Evolutionary conservation across 2,329 filamentous ascomycete species (phyloP).

Genomic region (Leptographium lundbergii): DNA sequence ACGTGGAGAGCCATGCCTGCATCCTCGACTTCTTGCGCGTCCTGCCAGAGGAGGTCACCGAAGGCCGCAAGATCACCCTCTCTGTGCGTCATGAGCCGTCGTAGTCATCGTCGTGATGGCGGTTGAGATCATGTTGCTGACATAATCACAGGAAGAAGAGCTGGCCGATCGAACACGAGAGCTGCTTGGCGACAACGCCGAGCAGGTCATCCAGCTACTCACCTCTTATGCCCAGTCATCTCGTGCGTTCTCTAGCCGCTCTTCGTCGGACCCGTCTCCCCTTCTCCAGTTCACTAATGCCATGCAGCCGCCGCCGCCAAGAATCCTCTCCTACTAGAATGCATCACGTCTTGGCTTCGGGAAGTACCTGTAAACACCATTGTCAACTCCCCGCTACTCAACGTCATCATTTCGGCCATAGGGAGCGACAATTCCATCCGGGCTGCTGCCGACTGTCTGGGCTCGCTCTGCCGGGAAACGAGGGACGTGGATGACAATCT

Average conservation of each 20-base stretch:
- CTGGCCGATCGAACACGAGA: constrained; percentile 74
- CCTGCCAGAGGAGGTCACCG: constrained; percentile 94
- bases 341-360: constrained; percentile 90
- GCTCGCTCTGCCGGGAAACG: constrained; percentile 83
- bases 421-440: constrained; percentile 68
- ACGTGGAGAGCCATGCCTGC: constrained; percentile 67
- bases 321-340: constrained; percentile 86
- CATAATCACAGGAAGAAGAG: constrained; percentile 74
- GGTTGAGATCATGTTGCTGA: not conserved
- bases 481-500: constrained; percentile 85
- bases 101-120: not conserved
- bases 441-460: constrained; percentile 82
- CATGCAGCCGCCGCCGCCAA: constrained; percentile 43
- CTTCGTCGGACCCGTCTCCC: not conserved
- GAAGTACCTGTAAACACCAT: constrained; percentile 79
- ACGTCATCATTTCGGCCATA: constrained; percentile 67
- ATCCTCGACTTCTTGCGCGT: constrained; percentile 94
- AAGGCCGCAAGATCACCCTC: constrained; percentile 98
- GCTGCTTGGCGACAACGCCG: constrained; percentile 79
- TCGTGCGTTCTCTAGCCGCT: constrained; percentile 39
- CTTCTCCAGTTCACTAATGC: not conserved
- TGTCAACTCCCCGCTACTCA: constrained; percentile 73
- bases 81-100: constrained; percentile 61
- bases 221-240: constrained; percentile 88
- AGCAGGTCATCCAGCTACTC: constrained; percentile 74